Evolutionary conservation across 352 stramenopile genomes (phyloP), one percentile per base, ranked within the genome.

Genomic region (Phytopythium chamaehyphon): DNA sequence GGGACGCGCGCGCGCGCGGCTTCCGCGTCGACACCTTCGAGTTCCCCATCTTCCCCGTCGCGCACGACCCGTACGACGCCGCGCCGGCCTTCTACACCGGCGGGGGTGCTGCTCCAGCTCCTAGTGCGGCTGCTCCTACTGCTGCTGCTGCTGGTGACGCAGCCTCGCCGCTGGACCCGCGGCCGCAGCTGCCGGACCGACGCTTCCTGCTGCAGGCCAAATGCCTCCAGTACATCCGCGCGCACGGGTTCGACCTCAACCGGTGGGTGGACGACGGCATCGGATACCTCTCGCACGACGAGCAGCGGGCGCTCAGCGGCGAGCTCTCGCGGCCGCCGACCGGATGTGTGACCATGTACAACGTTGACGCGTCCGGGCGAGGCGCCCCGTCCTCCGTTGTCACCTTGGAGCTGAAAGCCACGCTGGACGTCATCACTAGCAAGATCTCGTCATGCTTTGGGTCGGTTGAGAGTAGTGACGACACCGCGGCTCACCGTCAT

Each of bases 201-300:
- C 61, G 73, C 14, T 92, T 92, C 40, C 59, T 86, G 31, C 33
- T 84, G 19, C 81, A 92, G 53, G 61, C 81, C 56, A 87, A 84
- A 57, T 92, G 78, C 53, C 51, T 92, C 8, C 74, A 86, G 55
- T 92, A 86, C 54, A 80, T 90, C 35, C 81, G 79, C 26, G 64
- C 71, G 38, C 81, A 92, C 42, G 81, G 81, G 21, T 92, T 92
- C 51, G 81, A 92, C 50, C 57, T 92, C 14, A 92, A 92, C 57
- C 47, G 50, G 6, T 92, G 81, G 81, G 76, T 92, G 35, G 81
- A 92, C 62, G 53, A 70, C 19, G 81, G 81, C 23, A 76, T 92
- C 40, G 67, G 73, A 3, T 84, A 90, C 51, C 59, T 92, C 33
- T 90, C 78, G 3, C 79, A 88, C 40, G 33, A 49, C 3, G 81